A percentile compares a stretch with the other conserved stretches of the same genome.
phyloP scores from a whole-genome alignment of 2,329 filamentous ascomycete genomes.

The Verticillium zaregamsianum region DNA sequence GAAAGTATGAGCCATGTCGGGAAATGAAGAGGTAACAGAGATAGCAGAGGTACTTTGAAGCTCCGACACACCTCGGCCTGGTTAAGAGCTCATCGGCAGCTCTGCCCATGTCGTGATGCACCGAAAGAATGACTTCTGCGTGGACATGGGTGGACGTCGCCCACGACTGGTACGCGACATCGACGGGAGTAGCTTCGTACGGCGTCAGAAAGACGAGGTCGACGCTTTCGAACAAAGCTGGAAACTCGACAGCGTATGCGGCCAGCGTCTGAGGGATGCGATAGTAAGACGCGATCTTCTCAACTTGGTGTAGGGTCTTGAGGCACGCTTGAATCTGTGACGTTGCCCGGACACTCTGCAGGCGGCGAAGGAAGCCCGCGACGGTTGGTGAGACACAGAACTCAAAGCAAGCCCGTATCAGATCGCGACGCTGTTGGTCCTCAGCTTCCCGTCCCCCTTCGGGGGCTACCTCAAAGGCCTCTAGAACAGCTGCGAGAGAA shows the following conservation, averaged over 20 bases:
- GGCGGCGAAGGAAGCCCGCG: slow-evolving; percentile 7
- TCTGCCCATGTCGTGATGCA: slow-evolving; percentile 10
- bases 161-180: slow-evolving; percentile 11
- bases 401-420: slow-evolving; percentile 8
- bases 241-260: slow-evolving; percentile 2
- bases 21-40: slow-evolving; percentile 13
- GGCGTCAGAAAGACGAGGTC: slow-evolving; percentile 10
- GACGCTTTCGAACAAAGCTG: slow-evolving; percentile 5
- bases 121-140: slow-evolving; percentile 10
- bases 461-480: slow-evolving; percentile 5
- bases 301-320: slow-evolving; percentile 12
- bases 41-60: slow-evolving; percentile 14
- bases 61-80: slow-evolving; percentile 9
- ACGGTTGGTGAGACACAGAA: slow-evolving; percentile 4
- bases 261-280: slow-evolving; percentile 8
- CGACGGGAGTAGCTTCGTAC: slow-evolving; percentile 9
- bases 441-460: not conserved
- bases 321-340: slow-evolving; percentile 12
- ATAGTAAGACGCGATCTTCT: slow-evolving; percentile 13
- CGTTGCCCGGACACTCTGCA: slow-evolving; percentile 8
- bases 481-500: slow-evolving; percentile 3
- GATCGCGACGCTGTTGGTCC: slow-evolving; percentile 3
- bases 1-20: slow-evolving; percentile 12
- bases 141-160: slow-evolving; percentile 13
- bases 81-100: not conserved